A percentile compares a stretch with the other conserved stretches of the same genome.
Evolutionary conservation across 2,329 filamentous ascomycete species (phyloP).

Genomic region (Colletotrichum brevisporum): DNA sequence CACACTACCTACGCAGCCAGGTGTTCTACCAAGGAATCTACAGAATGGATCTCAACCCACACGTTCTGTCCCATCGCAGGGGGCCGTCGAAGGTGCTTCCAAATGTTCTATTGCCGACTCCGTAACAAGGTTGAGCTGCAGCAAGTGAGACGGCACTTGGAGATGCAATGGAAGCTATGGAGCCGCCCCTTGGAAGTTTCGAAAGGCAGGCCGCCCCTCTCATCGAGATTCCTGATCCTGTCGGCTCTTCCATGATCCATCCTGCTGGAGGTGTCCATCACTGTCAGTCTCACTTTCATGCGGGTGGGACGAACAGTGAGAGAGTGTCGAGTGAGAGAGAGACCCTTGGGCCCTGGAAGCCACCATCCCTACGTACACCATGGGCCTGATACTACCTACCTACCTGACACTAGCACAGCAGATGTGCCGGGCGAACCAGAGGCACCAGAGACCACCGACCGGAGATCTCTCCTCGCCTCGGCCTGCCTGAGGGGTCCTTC

Average conservation of each 20-base stretch:
- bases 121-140: slow-evolving; percentile 10
- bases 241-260: background rate
- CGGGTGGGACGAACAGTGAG: background rate
- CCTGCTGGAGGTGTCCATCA: no score
- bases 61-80: slow-evolving; percentile 9
- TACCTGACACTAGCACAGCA: background rate
- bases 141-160: slow-evolving; percentile 26
- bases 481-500: background rate
- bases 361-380: background rate
- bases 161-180: slow-evolving; percentile 39
- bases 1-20: no score
- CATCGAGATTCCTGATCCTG: slow-evolving; percentile 9
- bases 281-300: no score
- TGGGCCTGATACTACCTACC: no score
- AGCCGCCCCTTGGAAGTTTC: slow-evolving; percentile 19
- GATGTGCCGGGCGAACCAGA: slow-evolving; percentile 8
- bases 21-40: no score
- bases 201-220: slow-evolving; percentile 7
- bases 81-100: background rate
- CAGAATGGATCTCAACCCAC: no score
- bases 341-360: background rate
- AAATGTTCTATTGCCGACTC: slow-evolving; percentile 12
- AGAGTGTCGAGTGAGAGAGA: background rate
- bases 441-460: background rate
- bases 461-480: slow-evolving; percentile 13